A percentile compares a stretch with the other conserved stretches of the same genome.
Evolutionary conservation across 73 alveolate species (phyloP).

Genomic region (Uronychia binucleata): DNA sequence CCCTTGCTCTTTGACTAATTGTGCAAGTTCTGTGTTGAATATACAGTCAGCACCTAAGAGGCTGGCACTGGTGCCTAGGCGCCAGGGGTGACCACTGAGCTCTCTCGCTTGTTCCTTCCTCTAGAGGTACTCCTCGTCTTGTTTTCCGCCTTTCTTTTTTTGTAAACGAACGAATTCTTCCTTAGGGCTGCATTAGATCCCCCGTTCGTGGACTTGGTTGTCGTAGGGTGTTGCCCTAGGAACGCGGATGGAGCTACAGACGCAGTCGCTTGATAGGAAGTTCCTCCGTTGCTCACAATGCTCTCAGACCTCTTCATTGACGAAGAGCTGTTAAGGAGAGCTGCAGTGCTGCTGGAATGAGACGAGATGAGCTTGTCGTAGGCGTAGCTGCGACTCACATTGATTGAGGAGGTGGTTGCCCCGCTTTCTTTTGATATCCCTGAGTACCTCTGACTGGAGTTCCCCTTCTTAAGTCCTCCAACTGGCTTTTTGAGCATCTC

Average conservation of each 20-base stretch:
- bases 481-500: neutral
- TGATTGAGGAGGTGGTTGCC: neutral
- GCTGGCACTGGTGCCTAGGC: neutral
- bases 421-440: neutral
- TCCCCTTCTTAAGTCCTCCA: neutral
- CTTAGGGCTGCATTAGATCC: neutral
- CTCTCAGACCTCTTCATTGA: neutral
- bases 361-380: neutral
- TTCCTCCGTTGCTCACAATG: neutral
- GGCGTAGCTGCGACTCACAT: neutral
- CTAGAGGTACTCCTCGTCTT: neutral
- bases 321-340: neutral
- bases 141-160: neutral
- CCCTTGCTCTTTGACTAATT: neutral
- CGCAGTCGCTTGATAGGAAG: neutral
- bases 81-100: neutral
- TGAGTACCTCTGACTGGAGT: neutral
- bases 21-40: neutral
- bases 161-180: neutral
- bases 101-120: neutral
- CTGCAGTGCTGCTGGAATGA: neutral
- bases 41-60: neutral
- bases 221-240: neutral
- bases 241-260: too few species aligned
- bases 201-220: neutral